Evolutionary conservation across 257 asterid genomes (phyloP).

Genomic region (Gentiana macrophylla): DNA sequence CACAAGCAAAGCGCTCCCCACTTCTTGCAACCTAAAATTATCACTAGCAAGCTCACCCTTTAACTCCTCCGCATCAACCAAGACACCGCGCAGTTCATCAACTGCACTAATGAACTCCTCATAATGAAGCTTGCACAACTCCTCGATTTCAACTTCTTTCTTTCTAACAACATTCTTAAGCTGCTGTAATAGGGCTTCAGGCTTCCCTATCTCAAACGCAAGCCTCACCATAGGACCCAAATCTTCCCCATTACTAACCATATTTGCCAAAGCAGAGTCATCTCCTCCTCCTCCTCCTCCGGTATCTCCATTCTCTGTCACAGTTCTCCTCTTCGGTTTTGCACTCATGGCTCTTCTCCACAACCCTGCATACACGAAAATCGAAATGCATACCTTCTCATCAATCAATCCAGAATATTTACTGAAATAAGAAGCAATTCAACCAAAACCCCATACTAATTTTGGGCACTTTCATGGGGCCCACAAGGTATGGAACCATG

Average conservation of each 20-base stretch:
- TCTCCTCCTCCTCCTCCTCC: conserved; percentile 22
- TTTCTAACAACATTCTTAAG: conserved; percentile 60
- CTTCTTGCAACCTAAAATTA: conserved; percentile 71
- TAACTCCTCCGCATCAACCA: conserved; percentile 90
- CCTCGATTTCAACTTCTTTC: conserved; percentile 90
- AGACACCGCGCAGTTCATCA: conserved; percentile 89
- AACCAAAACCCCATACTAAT: no score
- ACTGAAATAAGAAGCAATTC: no score
- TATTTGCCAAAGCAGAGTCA: conserved; percentile 72
- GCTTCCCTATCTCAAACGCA: conserved; percentile 68
- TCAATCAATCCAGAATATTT: no score
- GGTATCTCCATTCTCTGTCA: conserved; percentile 56
- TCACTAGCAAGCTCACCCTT: conserved; percentile 76
- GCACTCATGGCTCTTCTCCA: conserved; percentile 35
- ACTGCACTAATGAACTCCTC: conserved; percentile 89
- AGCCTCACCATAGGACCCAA: conserved; percentile 87
- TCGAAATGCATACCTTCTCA: no score
- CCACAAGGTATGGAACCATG: no score
- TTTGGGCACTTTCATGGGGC: no score
- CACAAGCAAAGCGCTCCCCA: conserved; percentile 57
- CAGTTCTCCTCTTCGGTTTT: conserved; percentile 55
- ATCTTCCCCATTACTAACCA: conserved; percentile 80
- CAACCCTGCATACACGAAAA: conserved; percentile 7
- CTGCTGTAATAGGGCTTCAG: conserved; percentile 72
- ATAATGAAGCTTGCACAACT: conserved; percentile 86